Percentiles rank a stretch among this genome's conserved stretches.
phyloP scores from a whole-genome alignment of 352 stramenopile genomes.

The Globisporangium orthogonon region DNA sequence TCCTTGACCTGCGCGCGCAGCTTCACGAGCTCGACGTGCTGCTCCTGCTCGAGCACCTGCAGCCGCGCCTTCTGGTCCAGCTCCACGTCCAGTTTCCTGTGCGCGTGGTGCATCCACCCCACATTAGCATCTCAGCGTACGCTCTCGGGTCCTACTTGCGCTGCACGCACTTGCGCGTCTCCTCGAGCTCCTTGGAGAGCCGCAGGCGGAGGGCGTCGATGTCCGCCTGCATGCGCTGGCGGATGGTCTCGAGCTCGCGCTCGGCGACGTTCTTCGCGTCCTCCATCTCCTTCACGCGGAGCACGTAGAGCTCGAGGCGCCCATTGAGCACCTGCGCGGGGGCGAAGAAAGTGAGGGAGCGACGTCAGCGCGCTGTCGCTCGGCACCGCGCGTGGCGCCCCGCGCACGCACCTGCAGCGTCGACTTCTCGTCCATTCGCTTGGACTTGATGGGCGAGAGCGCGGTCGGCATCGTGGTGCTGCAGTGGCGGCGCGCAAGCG shows the following conservation, averaged over 20 bases:
- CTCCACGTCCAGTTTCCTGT: conserved; percentile 65
- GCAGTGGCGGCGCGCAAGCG: no score
- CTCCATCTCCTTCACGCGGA: conserved; percentile 80
- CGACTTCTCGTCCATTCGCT: conserved; percentile 78
- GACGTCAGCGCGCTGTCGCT: no score
- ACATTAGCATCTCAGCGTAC: no score
- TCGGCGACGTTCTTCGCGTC: conserved; percentile 67
- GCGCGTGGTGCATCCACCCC: background rate
- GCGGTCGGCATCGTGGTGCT: conserved; percentile 34
- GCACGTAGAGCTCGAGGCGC: conserved; percentile 76
- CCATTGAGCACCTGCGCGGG: conserved; percentile 58
- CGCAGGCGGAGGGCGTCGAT: conserved; percentile 50
- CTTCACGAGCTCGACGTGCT: conserved; percentile 71
- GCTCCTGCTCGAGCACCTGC: conserved; percentile 74
- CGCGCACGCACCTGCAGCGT: conserved; percentile 53
- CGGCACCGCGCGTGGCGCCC: no score
- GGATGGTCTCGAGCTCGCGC: conserved; percentile 75
- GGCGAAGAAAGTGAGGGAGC: no score
- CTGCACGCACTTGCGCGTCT: conserved; percentile 54
- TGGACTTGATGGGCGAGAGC: conserved; percentile 80
- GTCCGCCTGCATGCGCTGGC: conserved; percentile 73
- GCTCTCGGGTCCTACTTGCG: no score
- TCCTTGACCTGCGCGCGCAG: conserved; percentile 67
- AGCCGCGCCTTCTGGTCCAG: conserved; percentile 66
- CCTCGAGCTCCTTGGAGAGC: conserved; percentile 66